Evolutionary conservation across 2,329 filamentous ascomycete species (phyloP).

Genomic region (Grosmannia clavigera): DNA sequence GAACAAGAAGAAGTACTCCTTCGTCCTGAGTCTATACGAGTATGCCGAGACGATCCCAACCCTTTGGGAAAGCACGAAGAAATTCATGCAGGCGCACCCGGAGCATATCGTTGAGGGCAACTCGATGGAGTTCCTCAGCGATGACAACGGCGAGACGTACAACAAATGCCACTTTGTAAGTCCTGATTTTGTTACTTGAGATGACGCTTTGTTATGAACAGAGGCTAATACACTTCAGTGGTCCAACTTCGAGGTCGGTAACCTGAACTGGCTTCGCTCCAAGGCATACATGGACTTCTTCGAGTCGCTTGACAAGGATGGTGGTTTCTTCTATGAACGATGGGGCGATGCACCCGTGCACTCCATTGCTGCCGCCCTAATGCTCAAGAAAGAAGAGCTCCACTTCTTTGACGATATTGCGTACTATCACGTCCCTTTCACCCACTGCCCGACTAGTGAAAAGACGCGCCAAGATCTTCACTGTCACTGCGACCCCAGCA

Average conservation of each 20-base stretch:
- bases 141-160: conserved; percentile 83
- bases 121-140: conserved; percentile 80
- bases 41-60: conserved; percentile 94
- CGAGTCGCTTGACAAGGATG: conserved; percentile 72
- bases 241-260: conserved; percentile 98
- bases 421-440: conserved; percentile 96
- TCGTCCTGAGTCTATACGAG: conserved; percentile 89
- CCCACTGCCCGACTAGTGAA: conserved; percentile 89
- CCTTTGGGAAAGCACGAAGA: conserved; percentile 89
- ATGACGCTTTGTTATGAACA: background rate
- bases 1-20: conserved; percentile 96
- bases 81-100: conserved; percentile 82
- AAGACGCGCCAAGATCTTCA: conserved; percentile 71
- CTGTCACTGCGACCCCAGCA: conserved; percentile 87
- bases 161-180: conserved; percentile 95
- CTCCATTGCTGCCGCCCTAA: conserved; percentile 81
- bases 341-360: conserved; percentile 98
- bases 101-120: conserved; percentile 79
- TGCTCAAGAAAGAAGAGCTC: conserved; percentile 85
- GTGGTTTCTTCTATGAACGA: conserved; percentile 97
- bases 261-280: conserved; percentile 84
- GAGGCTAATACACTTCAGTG: conserved; percentile 43
- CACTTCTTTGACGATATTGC: conserved; percentile 99
- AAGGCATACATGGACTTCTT: conserved; percentile 87
- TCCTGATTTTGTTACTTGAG: conserved; percentile 12